Conservation (phyloP, 495 filamentous ascomycete species). For the Aspergillus nanangensis region DNA sequence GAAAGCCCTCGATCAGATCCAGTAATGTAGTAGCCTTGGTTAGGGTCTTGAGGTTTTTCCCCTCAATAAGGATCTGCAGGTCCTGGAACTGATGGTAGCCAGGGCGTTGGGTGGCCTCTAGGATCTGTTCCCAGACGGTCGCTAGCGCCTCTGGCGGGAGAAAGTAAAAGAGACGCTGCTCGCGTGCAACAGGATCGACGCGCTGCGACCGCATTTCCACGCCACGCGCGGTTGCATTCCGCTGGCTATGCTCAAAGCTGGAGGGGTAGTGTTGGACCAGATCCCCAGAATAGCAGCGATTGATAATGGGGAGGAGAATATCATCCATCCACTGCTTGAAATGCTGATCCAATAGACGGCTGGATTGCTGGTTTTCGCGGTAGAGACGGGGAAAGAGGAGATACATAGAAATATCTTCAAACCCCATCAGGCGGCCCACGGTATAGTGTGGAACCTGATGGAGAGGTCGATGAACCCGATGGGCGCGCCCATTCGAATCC, state of each 20-base stretch:
- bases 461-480: background rate
- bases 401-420: background rate
- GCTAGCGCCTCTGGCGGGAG: background rate
- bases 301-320: background rate
- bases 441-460: background rate
- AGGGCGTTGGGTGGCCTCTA: conserved; percentile 1
- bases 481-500: background rate
- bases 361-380: background rate
- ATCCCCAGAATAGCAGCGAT: background rate
- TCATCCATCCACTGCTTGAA: background rate
- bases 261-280: conserved; percentile 4
- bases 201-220: background rate
- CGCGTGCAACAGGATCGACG: background rate
- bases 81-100: background rate
- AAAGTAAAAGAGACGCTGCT: conserved; percentile 6
- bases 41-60: conserved; percentile 4
- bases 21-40: conserved; percentile 1
- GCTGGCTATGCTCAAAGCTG: conserved; percentile 5
- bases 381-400: background rate
- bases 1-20: conserved; percentile 1
- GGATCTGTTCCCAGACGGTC: background rate
- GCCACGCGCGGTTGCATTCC: background rate
- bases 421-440: background rate
- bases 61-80: conserved; percentile 1
- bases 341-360: background rate